Percentiles rank a stretch among this genome's conserved stretches.
Conservation (phyloP, 352 stramenopile genomes). For the Thraustochytrium striatum region DNA sequence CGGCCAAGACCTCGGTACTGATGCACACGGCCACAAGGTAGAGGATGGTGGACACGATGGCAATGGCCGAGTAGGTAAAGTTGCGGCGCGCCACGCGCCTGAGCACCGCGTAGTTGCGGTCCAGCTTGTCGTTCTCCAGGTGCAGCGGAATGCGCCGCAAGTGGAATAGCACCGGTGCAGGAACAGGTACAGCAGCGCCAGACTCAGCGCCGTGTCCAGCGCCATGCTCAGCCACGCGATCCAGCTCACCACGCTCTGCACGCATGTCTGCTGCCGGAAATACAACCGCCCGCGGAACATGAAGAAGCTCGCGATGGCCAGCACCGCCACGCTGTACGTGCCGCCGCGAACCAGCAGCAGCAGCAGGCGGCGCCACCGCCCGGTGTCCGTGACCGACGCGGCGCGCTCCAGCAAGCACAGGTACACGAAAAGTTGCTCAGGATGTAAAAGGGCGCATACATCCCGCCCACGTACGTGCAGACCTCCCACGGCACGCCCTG, state of each 20-base stretch:
- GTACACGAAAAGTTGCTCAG: not conserved
- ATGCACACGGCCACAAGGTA: not conserved
- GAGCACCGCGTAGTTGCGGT: not conserved
- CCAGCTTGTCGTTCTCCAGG: not conserved
- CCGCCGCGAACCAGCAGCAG: not conserved
- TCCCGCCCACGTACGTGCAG: not conserved
- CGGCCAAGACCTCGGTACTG: not conserved
- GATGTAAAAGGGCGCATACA: not conserved
- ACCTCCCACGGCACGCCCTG: not conserved
- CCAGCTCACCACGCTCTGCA: not conserved
- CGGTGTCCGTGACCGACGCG: not conserved
- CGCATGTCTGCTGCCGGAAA: not conserved
- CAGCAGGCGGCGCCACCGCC: not conserved
- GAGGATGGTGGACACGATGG: not conserved
- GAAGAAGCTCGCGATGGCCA: not conserved
- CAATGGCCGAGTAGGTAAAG: not conserved
- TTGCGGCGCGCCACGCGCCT: not conserved
- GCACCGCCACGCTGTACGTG: not conserved
- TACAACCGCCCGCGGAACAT: not conserved
- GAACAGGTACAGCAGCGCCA: not conserved
- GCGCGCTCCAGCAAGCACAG: not conserved
- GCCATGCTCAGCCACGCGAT: not conserved
- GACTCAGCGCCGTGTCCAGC: not conserved
- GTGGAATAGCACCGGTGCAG: not conserved
- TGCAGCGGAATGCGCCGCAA: not conserved